Conservation (phyloP, 495 filamentous ascomycete species). For the Penicillium soppii region DNA sequence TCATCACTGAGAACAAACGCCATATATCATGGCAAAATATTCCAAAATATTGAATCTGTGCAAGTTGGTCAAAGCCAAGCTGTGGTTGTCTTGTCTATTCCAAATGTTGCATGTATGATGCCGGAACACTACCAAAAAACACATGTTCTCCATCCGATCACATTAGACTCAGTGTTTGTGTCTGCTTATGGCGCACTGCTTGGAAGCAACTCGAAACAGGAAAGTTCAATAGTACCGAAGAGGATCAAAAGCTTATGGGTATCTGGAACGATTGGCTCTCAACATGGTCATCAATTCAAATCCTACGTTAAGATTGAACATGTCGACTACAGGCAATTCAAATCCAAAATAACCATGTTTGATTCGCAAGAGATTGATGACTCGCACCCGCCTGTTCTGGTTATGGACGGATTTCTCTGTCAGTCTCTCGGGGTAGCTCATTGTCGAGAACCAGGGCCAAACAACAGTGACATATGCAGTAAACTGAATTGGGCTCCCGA, state of each 20-base stretch:
- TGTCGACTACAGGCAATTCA: not conserved
- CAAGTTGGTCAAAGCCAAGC: slow-evolving; percentile 7
- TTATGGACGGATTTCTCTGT: not conserved
- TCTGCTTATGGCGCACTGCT: not conserved
- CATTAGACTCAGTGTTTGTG: slow-evolving; percentile 10
- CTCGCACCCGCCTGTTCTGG: not conserved
- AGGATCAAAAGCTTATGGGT: not conserved
- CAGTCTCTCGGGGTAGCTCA: not conserved
- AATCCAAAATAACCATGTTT: not conserved
- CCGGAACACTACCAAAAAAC: slow-evolving; percentile 3
- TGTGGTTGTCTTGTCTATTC: slow-evolving; percentile 8
- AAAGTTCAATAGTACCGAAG: not conserved
- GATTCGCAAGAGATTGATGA: not conserved
- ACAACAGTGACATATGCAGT: not conserved
- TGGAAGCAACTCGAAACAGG: not conserved
- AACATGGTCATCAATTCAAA: not conserved
- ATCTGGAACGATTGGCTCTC: not conserved
- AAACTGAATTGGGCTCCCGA: not conserved
- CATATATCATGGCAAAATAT: slow-evolving; percentile 12
- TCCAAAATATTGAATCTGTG: slow-evolving; percentile 12
- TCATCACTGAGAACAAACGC: slow-evolving; percentile 2
- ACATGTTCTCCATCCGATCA: slow-evolving; percentile 16
- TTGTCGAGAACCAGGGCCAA: too few species aligned
- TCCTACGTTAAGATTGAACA: not conserved
- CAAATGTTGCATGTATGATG: slow-evolving; percentile 15